Conservation (phyloP, 192 early-diverging fungal genomes). For the Radiomyces spectabilis region DNA sequence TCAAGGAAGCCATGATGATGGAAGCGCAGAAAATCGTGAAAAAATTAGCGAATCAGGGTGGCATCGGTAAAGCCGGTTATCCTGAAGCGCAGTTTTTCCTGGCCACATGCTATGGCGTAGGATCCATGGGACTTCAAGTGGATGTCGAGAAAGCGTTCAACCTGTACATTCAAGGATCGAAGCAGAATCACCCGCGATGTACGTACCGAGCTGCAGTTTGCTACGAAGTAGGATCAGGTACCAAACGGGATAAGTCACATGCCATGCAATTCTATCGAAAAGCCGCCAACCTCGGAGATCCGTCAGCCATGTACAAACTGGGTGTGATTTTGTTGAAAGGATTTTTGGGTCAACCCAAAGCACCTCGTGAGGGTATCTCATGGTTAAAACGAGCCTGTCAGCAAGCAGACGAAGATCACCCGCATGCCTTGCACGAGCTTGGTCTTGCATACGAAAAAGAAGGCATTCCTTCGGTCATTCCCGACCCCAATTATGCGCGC, state of each 20-base stretch:
- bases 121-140: slow-evolving; percentile 64
- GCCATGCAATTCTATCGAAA: slow-evolving; percentile 93
- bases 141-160: slow-evolving; percentile 89
- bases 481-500: slow-evolving; percentile 78
- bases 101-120: slow-evolving; percentile 86
- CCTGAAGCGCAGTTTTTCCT: slow-evolving; percentile 93
- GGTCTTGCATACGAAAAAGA: slow-evolving; percentile 77
- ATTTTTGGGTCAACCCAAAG: slow-evolving; percentile 56
- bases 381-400: slow-evolving; percentile 91
- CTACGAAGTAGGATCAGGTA: slow-evolving; percentile 93
- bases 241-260: slow-evolving; percentile 72
- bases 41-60: slow-evolving; percentile 71
- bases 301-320: slow-evolving; percentile 94
- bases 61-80: slow-evolving; percentile 66
- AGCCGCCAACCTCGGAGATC: slow-evolving; percentile 82
- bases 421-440: slow-evolving; percentile 92
- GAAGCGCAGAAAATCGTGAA: slow-evolving; percentile 91
- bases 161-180: slow-evolving; percentile 88
- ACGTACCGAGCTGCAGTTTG: slow-evolving; percentile 94
- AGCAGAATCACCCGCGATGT: slow-evolving; percentile 84
- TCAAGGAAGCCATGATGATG: slow-evolving; percentile 60
- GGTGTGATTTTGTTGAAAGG: slow-evolving; percentile 91
- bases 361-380: slow-evolving; percentile 88
- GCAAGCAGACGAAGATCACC: slow-evolving; percentile 84
- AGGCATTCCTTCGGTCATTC: slow-evolving; percentile 61